Percentiles rank a stretch among this genome's conserved stretches.
phyloP scores from a whole-genome alignment of 495 filamentous ascomycete species.

The Hypoxylon crocopeplum region DNA sequence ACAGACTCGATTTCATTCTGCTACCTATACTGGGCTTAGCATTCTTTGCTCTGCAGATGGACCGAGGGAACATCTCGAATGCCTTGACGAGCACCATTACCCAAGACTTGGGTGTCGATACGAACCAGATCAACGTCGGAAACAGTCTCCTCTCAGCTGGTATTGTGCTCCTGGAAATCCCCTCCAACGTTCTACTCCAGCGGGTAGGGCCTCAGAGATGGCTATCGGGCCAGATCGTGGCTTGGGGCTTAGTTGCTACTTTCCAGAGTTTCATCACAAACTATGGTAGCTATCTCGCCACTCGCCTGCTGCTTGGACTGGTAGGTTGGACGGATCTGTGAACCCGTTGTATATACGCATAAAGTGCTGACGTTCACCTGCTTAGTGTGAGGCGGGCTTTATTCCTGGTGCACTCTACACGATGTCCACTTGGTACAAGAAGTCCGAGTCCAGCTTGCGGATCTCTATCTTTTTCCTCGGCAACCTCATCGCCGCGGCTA shows the following conservation, averaged over 20 bases:
- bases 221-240: slow-evolving; percentile 62
- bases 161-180: slow-evolving; percentile 65
- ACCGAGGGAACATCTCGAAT: slow-evolving; percentile 60
- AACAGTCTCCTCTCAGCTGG: slow-evolving; percentile 61
- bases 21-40: slow-evolving; percentile 61
- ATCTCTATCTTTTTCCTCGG: slow-evolving; percentile 64
- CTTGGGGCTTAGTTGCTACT: slow-evolving; percentile 65
- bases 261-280: slow-evolving; percentile 65
- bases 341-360: no score
- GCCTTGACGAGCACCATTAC: slow-evolving; percentile 60
- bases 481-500: slow-evolving; percentile 57
- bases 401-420: slow-evolving; percentile 66
- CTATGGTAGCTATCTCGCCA: slow-evolving; percentile 57
- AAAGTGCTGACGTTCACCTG: slow-evolving; percentile 2
- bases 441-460: slow-evolving; percentile 60
- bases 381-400: slow-evolving; percentile 61
- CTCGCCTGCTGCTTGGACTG: slow-evolving; percentile 62
- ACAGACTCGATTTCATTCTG: slow-evolving; percentile 58
- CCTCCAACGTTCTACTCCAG: slow-evolving; percentile 63
- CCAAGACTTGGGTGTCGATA: slow-evolving; percentile 59
- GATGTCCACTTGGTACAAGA: slow-evolving; percentile 67
- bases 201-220: slow-evolving; percentile 60
- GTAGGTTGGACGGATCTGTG: neutral
- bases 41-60: slow-evolving; percentile 66
- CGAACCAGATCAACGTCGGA: slow-evolving; percentile 65